Conservation (phyloP, 2,329 filamentous ascomycete genomes). For the Macroventuria anomochaeta region DNA sequence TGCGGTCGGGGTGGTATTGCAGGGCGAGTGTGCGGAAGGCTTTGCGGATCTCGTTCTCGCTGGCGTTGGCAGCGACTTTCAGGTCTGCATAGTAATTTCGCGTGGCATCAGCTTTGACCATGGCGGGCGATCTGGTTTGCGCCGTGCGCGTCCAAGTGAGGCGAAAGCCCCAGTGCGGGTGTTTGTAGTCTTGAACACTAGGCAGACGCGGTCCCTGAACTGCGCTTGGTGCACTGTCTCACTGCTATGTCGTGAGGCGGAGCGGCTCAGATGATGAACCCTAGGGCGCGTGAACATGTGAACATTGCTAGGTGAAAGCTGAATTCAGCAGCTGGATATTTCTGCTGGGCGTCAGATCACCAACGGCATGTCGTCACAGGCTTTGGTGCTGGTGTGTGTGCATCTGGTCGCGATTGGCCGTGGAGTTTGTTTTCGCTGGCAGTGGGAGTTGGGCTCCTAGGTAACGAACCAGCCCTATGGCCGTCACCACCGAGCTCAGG, state of each 20-base stretch:
- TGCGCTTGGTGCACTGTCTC: constrained; percentile 23
- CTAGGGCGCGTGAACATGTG: constrained; percentile 35
- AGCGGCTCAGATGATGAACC: constrained; percentile 42
- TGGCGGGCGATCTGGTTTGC: constrained; percentile 42
- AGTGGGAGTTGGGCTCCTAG: constrained; percentile 15
- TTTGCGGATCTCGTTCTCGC: constrained; percentile 79
- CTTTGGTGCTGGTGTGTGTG: constrained; percentile 15
- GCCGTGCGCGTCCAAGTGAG: constrained; percentile 9
- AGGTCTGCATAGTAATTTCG: constrained; percentile 88
- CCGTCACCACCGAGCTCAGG: constrained; percentile 6
- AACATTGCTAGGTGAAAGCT: constrained; percentile 29
- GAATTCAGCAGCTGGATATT: constrained; percentile 1
- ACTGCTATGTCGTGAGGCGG: constrained; percentile 38
- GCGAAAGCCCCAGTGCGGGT: constrained; percentile 1
- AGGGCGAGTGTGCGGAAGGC: constrained; percentile 85
- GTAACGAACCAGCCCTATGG: constrained; percentile 15
- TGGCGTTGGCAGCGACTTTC: constrained; percentile 71
- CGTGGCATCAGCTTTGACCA: constrained; percentile 72
- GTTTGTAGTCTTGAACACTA: constrained; percentile 20
- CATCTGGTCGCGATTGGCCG: constrained; percentile 12
- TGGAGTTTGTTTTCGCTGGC: constrained; percentile 14
- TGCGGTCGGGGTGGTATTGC: constrained; percentile 87
- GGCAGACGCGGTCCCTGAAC: constrained; percentile 25
- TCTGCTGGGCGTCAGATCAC: constrained; percentile 8
- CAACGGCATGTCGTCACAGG: constrained; percentile 16